Base-by-base conservation (phyloP, 2,329 filamentous ascomycete species). In the Rhexocercosporidium sp. region DNA sequence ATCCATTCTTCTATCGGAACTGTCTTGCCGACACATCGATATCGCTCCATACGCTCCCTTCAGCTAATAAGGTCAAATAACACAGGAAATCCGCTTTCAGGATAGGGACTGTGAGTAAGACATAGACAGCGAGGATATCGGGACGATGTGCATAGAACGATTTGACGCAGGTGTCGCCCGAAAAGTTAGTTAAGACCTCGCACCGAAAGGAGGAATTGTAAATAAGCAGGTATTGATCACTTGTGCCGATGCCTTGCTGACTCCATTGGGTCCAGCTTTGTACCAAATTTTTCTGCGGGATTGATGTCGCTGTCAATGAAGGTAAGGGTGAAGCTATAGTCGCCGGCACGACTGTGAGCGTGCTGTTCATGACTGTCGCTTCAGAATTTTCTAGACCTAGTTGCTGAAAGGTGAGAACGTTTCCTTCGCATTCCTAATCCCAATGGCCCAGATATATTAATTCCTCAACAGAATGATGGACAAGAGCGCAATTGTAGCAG, bases 31-130 rank as follows among this genome's bases (percentile, higher is more conserved):
- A 78, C 5, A 79, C 75, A 65, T 82, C 80, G 9, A 82, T 70
- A 51, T 82, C 81, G 29, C 74, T 79, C 77, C 78, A 82, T n/a
- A 81, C 74, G 1, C 81, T 81, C 0, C 81, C 81, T 57, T 81
- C 72, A 3, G 77, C 72, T 57, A 77, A 78, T 0, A 82, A 69
- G n/a, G 82, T 73, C 6, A 82, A 68, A 57, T 82, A 81, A 5
- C 80, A 78, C 6, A 82, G 73, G n/a, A 82, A 74, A 67, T 82
- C 81, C 4, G 80, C 81, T 64, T 78, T 77, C 22, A 81, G 70
- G 41, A 81, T 81, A 0, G 78, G 77, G 11, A 81, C 73, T 1
- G 72, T 66, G n/a, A 82, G 69, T 0, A 70, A 67, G 41, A 77
- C 70, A 64, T 78, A 81, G 7, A 70, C 73, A 3, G 78, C 72